Evolutionary conservation across 148 eudicot species (phyloP).

Genomic region (Fallopia convolvulus): DNA sequence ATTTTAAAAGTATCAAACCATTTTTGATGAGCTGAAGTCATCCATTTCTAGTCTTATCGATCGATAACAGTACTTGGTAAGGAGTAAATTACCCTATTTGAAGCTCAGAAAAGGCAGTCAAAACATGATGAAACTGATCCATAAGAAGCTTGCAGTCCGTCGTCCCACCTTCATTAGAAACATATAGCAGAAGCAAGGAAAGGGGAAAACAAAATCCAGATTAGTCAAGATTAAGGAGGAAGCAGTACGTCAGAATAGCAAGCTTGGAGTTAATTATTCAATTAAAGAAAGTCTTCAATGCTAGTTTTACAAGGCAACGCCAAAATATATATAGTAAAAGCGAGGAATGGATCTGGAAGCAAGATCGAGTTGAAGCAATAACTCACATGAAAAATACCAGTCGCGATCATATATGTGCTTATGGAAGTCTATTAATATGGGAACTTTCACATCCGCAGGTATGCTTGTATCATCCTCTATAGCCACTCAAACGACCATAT

Average conservation of each 20-base stretch:
- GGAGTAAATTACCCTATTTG: conserved; percentile 37
- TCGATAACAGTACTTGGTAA: not conserved
- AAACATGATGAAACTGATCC: conserved; percentile 90
- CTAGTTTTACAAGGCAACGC: no score
- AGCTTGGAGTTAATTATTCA: no score
- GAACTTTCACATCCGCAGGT: conserved; percentile 69
- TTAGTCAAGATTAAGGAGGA: no score
- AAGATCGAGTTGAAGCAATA: not conserved
- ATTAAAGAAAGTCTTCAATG: no score
- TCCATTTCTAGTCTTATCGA: no score
- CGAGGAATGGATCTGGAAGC: not conserved
- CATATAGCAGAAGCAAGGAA: not conserved
- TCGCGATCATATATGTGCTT: conserved; percentile 60
- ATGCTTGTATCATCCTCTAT: conserved; percentile 96
- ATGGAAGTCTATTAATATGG: conserved; percentile 70
- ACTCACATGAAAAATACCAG: conserved; percentile 94
- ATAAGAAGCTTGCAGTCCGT: conserved; percentile 85
- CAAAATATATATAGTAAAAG: not conserved
- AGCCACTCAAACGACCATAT: not conserved
- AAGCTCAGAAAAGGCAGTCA: conserved; percentile 84
- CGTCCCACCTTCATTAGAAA: conserved; percentile 57
- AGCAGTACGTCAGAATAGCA: no score
- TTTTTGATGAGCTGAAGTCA: no score
- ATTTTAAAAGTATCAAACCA: no score
- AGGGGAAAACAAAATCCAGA: not conserved